A percentile compares a stretch with the other conserved stretches of the same genome.
Conservation (phyloP, 2,329 filamentous ascomycete species). For the Alternaria brassicicola region DNA sequence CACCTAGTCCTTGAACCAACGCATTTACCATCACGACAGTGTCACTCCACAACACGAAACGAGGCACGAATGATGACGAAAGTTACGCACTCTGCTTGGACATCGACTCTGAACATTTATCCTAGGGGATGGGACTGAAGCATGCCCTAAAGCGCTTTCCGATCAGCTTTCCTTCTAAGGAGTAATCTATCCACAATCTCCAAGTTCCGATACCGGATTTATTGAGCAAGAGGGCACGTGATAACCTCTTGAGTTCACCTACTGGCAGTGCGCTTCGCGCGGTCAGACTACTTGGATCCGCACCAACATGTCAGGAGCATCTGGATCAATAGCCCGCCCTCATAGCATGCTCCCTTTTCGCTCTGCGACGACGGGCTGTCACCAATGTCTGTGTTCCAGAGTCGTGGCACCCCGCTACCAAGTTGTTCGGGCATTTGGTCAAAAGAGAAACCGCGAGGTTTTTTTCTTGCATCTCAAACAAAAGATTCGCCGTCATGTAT, state of each 20-base stretch:
- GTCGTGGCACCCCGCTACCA: conserved; percentile 1
- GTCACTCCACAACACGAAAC: no score
- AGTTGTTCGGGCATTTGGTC: conserved; percentile 1
- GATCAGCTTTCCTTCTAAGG: not conserved
- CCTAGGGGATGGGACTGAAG: no score
- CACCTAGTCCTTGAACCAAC: no score
- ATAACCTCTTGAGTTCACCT: not conserved
- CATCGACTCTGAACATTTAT: no score
- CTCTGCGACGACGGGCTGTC: not conserved
- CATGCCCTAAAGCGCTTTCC: not conserved
- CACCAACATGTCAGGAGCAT: not conserved
- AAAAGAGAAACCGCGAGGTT: not conserved
- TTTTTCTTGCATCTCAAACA: not conserved
- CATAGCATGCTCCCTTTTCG: not conserved
- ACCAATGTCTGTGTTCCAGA: not conserved
- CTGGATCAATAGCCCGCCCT: not conserved
- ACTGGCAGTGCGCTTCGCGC: conserved; percentile 1
- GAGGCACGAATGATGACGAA: no score
- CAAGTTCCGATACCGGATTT: not conserved
- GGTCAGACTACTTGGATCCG: not conserved
- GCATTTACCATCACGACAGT: no score
- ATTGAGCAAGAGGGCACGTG: not conserved
- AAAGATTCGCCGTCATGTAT: not conserved
- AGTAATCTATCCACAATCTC: not conserved
- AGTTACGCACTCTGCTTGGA: no score